Percentiles rank a stretch among this genome's conserved stretches.
Evolutionary conservation across 768 basidiomycete genomes (phyloP).

Genomic region (Nidula microcarpa): DNA sequence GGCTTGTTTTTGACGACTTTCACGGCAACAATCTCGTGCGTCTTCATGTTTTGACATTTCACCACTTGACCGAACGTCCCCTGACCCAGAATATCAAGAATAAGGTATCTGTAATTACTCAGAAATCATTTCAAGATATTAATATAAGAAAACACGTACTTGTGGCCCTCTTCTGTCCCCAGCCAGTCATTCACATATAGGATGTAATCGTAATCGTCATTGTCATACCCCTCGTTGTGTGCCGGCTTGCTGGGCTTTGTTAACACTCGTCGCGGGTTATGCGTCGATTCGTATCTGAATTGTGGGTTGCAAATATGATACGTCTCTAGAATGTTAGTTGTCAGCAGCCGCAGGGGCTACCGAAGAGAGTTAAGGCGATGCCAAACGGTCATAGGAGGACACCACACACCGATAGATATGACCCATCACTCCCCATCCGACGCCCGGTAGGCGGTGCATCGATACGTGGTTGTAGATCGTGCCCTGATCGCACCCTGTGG

Average conservation of each 20-base stretch:
- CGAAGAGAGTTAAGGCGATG: constrained; percentile 8
- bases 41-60: constrained; percentile 99
- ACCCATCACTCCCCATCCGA: constrained; percentile 73
- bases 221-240: constrained; percentile 97
- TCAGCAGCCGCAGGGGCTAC: constrained; percentile 66
- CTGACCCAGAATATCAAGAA: constrained; percentile 96
- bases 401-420: constrained; percentile 75
- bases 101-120: constrained; percentile 75
- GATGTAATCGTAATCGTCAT: constrained; percentile 99
- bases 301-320: constrained; percentile 93
- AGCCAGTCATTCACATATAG: constrained; percentile 98
- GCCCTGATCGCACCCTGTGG: constrained; percentile 69
- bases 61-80: constrained; percentile 99
- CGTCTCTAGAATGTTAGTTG: constrained; percentile 84
- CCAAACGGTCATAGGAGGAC: not conserved
- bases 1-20: constrained; percentile 99
- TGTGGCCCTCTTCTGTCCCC: constrained; percentile 91
- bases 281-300: constrained; percentile 92
- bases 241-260: constrained; percentile 96
- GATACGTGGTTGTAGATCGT: constrained; percentile 76
- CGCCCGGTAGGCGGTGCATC: constrained; percentile 62
- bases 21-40: constrained; percentile 97
- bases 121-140: constrained; percentile 4
- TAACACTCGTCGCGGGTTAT: constrained; percentile 93
- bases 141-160: constrained; percentile 52